A percentile compares a stretch with the other conserved stretches of the same genome.
These are phyloP conservation scores for Epichloe bromicola DNA, from an alignment of 2,329 filamentous ascomycete species.

Conservation along the genomic window DNA sequence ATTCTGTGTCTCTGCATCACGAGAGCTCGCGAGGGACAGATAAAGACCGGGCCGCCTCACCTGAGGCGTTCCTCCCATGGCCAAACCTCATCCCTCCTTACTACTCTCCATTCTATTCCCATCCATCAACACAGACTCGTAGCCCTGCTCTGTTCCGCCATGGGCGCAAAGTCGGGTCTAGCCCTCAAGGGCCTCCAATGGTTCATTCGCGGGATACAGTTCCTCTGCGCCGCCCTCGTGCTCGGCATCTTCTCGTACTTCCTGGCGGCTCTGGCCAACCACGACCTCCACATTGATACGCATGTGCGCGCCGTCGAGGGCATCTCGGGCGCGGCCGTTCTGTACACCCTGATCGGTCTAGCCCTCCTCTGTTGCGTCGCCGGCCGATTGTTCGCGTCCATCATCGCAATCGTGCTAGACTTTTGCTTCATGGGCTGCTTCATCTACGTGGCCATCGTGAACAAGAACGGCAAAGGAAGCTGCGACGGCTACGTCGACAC, in stretches of 20 bases:
- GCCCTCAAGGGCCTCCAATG: slow-evolving; percentile 58
- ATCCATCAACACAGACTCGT: too few species aligned
- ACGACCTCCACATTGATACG: slow-evolving; percentile 47
- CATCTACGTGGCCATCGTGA: slow-evolving; percentile 69
- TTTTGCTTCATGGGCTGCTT: slow-evolving; percentile 63
- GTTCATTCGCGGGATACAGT: slow-evolving; percentile 59
- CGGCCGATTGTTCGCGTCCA: slow-evolving; percentile 58
- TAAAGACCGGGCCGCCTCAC: too few species aligned
- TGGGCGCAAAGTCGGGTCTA: slow-evolving; percentile 24
- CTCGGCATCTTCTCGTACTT: slow-evolving; percentile 78
- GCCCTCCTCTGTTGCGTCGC: slow-evolving; percentile 69
- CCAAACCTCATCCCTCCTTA: background rate
- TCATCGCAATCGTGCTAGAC: slow-evolving; percentile 63
- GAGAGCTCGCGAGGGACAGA: too few species aligned
- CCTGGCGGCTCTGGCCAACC: slow-evolving; percentile 56
- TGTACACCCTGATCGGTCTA: slow-evolving; percentile 64
- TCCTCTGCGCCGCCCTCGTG: slow-evolving; percentile 59
- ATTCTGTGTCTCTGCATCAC: too few species aligned
- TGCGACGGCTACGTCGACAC: slow-evolving; percentile 52
- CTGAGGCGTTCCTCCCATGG: too few species aligned
- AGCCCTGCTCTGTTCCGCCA: slow-evolving; percentile 3
- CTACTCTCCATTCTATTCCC: too few species aligned
- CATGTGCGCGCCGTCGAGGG: slow-evolving; percentile 64
- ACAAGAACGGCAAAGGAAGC: slow-evolving; percentile 50
- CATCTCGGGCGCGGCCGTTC: slow-evolving; percentile 57